Base-by-base conservation (phyloP, 805 yeast species). In the Wickerhamiella occidentalis region DNA sequence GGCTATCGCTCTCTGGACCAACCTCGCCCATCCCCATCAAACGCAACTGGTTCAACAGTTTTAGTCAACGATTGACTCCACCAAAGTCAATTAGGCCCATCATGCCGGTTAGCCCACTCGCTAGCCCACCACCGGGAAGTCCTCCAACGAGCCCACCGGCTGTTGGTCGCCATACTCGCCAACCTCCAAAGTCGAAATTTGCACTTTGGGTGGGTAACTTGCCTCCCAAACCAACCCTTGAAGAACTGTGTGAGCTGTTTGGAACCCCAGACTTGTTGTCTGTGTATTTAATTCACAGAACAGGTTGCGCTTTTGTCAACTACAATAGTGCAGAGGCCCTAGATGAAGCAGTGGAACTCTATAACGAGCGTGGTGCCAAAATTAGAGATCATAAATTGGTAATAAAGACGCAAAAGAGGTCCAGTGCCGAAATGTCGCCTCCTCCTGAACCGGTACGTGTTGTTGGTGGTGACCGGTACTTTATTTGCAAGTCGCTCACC, bases 191-290 rank as follows among this genome's bases (percentile, higher is more conserved):
- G 35, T 55, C 65, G 9, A 68, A 66, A 12, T 64, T 57, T 47
- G 69, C 74, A 1, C 72, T 70, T 48, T 77, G 79, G 64, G 81
- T 66, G 8, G 72, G 72, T 6, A 68, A 68, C 49, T 54, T 68
- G 11, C 68, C 72, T 11, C 55, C 60, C 9, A 56, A 54, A 30
- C 59, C 69, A n/a, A 57, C 64, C 7, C 59, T 69, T 22, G 51
- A 54, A 12, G 69, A 67, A 51, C 56, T 69, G 35, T 58, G 69
- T 36, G 55, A 52, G 37, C 54, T 68, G 40, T 69, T 68, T 51
- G 71, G 69, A 2, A 58, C 66, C 21, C 60, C 62, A 8, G 61
- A 61, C 9, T 60, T 68, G 35, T 65, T 61, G 45, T 62, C 68
- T 43, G 62, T 68, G 37, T 68, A 67, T 48, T 52, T 68, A 49